These are phyloP conservation scores for Naganishia vaughanmartiniae DNA, from an alignment of 768 basidiomycete species.

Conservation along the genomic window DNA sequence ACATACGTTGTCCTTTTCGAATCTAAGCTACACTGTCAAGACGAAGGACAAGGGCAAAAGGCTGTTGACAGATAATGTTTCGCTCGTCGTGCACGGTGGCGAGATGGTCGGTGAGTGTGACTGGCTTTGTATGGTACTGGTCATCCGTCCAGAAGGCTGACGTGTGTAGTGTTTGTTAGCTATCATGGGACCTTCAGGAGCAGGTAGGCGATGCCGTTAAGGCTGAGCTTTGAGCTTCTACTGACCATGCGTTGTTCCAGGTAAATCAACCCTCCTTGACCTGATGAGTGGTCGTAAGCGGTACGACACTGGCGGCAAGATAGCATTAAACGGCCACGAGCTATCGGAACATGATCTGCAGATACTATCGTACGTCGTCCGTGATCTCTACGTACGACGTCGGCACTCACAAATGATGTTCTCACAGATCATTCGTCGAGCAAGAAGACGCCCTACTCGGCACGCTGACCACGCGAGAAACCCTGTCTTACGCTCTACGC, in stretches of 20 bases:
- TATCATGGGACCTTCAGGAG: background rate
- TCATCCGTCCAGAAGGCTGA: background rate
- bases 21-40: background rate
- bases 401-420: background rate
- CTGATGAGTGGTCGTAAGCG: conserved; percentile 17
- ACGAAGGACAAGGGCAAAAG: background rate
- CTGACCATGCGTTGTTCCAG: background rate
- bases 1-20: background rate
- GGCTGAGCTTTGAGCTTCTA: background rate
- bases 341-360: background rate
- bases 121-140: background rate
- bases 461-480: conserved; percentile 62
- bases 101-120: background rate
- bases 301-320: conserved; percentile 4
- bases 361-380: conserved; percentile 4
- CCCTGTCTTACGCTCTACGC: conserved; percentile 56
- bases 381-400: background rate
- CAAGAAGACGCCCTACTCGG: conserved; percentile 64
- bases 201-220: background rate
- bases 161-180: background rate
- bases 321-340: conserved; percentile 2
- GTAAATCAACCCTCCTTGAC: conserved; percentile 22
- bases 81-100: background rate
- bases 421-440: conserved; percentile 57
- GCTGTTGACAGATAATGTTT: background rate